These are phyloP conservation scores for Apophysomyces elegans DNA, from an alignment of 371 early-diverging fungal species.

Conservation along the genomic window DNA sequence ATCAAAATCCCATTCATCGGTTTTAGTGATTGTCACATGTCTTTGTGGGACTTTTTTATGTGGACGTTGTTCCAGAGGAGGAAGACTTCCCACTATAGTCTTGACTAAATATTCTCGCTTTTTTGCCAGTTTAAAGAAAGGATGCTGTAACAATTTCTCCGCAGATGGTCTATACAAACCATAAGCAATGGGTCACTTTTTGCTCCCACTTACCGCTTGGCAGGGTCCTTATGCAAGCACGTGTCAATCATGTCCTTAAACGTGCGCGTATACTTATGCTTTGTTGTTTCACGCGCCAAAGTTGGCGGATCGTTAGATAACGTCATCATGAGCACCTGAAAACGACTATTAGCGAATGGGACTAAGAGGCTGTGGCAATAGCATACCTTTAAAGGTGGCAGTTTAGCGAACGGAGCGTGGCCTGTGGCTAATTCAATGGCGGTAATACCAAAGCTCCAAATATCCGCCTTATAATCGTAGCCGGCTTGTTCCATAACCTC, in stretches of 20 bases:
- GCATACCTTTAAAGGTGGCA: slow-evolving; percentile 74
- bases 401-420: slow-evolving; percentile 87
- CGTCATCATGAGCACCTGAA: slow-evolving; percentile 85
- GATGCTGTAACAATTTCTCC: slow-evolving; percentile 75
- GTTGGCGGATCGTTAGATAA: slow-evolving; percentile 91
- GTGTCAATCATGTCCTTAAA: slow-evolving; percentile 89
- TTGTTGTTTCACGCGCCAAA: slow-evolving; percentile 74
- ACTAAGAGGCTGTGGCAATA: background rate
- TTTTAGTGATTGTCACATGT: slow-evolving; percentile 30
- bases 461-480: slow-evolving; percentile 85
- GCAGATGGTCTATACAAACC: slow-evolving; percentile 68
- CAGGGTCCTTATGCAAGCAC: slow-evolving; percentile 85
- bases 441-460: slow-evolving; percentile 89
- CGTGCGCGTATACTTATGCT: slow-evolving; percentile 73
- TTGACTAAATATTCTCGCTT: slow-evolving; percentile 70
- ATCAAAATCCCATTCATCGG: slow-evolving; percentile 53
- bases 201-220: slow-evolving; percentile 59
- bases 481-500: slow-evolving; percentile 69
- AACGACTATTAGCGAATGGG: background rate
- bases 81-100: slow-evolving; percentile 64
- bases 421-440: slow-evolving; percentile 83
- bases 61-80: slow-evolving; percentile 72
- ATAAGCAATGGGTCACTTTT: background rate
- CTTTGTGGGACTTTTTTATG: slow-evolving; percentile 48
- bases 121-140: slow-evolving; percentile 85